Evolutionary conservation across 192 early-diverging fungal species (phyloP).

Genomic region (Dispira parvispora): DNA sequence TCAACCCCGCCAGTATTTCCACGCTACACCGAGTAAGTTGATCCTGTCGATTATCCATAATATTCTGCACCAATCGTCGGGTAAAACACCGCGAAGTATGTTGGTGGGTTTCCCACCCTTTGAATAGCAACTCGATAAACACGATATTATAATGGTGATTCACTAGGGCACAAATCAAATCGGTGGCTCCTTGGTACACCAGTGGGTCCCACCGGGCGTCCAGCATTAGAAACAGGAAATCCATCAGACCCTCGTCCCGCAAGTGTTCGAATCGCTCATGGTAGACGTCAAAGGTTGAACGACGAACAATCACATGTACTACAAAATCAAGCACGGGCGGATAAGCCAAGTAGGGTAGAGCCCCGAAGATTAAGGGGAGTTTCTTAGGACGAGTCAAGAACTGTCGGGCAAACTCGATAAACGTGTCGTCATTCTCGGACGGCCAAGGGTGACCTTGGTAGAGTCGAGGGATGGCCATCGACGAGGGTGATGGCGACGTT

Average conservation of each 20-base stretch:
- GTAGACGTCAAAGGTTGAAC: constrained; percentile 6
- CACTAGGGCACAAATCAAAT: not conserved
- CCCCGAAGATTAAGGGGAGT: constrained; percentile 1
- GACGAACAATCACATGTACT: constrained; percentile 4
- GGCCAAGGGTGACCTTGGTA: not conserved
- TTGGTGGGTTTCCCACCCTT: not conserved
- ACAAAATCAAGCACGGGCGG: constrained; percentile 9
- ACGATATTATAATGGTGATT: not conserved
- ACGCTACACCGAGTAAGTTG: not conserved
- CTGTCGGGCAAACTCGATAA: not conserved
- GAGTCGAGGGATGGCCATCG: not conserved
- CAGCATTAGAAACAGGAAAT: constrained; percentile 2
- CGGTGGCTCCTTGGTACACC: constrained; percentile 6
- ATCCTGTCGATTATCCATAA: not conserved
- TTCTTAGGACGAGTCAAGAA: not conserved
- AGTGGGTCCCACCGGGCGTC: constrained; percentile 4
- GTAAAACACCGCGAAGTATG: not conserved
- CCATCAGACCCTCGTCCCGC: not conserved
- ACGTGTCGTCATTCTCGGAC: not conserved
- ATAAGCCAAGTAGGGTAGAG: not conserved
- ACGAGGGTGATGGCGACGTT: not conserved
- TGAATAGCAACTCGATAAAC: not conserved
- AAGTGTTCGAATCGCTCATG: constrained; percentile 9
- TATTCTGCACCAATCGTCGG: not conserved
- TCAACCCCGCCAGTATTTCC: not conserved